Conservation (phyloP, 2,329 filamentous ascomycete genomes). For the Calycina herbarum region DNA sequence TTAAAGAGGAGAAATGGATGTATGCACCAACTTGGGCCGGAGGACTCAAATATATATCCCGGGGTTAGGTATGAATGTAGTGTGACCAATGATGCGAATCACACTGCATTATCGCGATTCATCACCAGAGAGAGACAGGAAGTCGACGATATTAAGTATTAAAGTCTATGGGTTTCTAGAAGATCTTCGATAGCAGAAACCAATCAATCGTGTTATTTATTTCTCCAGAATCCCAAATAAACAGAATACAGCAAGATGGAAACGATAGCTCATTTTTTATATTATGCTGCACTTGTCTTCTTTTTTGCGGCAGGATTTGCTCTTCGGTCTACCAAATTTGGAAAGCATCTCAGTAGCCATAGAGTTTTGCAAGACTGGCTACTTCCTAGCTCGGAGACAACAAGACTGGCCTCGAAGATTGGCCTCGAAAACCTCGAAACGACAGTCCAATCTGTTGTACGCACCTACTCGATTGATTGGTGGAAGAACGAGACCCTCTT, state of each 20-base stretch:
- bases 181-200: neutral
- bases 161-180: neutral
- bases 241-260: neutral
- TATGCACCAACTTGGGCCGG: neutral
- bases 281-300: neutral
- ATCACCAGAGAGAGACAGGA: neutral
- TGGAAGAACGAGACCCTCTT: slow-evolving; percentile 30
- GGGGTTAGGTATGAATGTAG: neutral
- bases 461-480: slow-evolving; percentile 16
- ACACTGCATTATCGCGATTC: neutral
- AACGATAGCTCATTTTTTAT: neutral
- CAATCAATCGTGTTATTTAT: neutral
- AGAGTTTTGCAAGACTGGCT: neutral
- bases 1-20: neutral
- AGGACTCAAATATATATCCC: neutral
- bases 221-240: neutral
- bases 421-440: neutral
- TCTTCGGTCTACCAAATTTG: neutral
- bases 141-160: neutral
- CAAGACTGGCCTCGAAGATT: neutral
- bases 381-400: neutral
- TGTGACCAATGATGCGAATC: neutral
- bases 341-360: neutral
- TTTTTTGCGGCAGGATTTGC: neutral
- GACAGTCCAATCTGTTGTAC: neutral